phyloP scores from a whole-genome alignment of 2,329 filamentous ascomycete genomes.

The Trichoderma arundinaceum region DNA sequence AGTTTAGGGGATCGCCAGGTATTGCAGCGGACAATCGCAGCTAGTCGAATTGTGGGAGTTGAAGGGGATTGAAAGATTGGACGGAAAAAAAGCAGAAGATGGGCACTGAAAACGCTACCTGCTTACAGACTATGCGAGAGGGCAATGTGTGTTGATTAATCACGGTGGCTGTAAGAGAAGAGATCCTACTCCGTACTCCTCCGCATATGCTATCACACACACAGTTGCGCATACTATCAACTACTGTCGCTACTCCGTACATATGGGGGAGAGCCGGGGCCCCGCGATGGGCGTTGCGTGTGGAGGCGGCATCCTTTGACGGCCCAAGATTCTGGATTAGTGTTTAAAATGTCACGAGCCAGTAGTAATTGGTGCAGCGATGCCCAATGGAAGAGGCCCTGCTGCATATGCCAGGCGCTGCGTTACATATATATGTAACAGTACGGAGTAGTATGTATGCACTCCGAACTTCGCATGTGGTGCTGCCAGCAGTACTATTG shows the following conservation, averaged over 20 bases:
- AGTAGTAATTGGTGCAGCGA: constrained; percentile 3
- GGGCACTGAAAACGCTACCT: too few relatives aligned
- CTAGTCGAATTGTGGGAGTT: constrained; percentile 10
- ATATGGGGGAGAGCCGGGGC: constrained; percentile 24
- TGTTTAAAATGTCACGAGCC: constrained; percentile 19
- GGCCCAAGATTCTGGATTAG: not conserved
- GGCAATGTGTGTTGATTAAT: too few relatives aligned
- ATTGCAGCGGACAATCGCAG: constrained; percentile 7
- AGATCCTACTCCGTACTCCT: too few relatives aligned
- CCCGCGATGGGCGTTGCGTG: constrained; percentile 21
- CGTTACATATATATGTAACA: not conserved
- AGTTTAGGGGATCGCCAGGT: not conserved
- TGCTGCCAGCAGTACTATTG: not conserved
- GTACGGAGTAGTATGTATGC: too few relatives aligned
- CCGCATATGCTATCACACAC: not conserved
- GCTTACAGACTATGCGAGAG: too few relatives aligned
- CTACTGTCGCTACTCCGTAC: not conserved
- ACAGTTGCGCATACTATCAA: not conserved
- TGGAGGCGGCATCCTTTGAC: constrained; percentile 18
- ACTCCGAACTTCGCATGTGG: not conserved
- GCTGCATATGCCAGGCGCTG: not conserved
- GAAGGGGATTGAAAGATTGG: not conserved
- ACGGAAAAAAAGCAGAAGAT: not conserved
- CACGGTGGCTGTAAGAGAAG: too few relatives aligned
- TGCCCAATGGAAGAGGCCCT: constrained; percentile 6